phyloP scores from a whole-genome alignment of 208 protist genomes.

The Acanthamoeba rhysodes region DNA sequence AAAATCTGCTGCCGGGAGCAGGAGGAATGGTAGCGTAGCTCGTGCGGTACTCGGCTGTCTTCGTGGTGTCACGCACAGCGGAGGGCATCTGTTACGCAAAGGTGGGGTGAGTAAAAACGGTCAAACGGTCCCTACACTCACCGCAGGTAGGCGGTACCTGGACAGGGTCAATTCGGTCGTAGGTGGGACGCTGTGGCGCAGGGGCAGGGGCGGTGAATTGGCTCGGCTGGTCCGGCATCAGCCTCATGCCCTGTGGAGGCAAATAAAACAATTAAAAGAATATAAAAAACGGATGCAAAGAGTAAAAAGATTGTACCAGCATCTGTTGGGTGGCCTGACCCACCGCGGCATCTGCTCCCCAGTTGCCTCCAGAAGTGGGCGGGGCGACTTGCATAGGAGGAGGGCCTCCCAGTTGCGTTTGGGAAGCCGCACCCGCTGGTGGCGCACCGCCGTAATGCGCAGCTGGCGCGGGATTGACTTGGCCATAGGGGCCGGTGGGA shows the following conservation, averaged over 20 bases:
- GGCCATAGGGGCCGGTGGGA: not conserved
- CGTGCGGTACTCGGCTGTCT: not conserved
- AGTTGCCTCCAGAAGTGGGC: not conserved
- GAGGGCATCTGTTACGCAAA: not conserved
- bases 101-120: too few species aligned
- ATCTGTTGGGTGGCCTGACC: slow-evolving; percentile 4
- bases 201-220: not conserved
- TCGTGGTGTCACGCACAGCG: not conserved
- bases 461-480: not conserved
- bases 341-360: not conserved
- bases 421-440: too few species aligned
- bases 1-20: slow-evolving; percentile 19
- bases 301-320: not conserved
- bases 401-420: not conserved
- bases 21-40: slow-evolving; percentile 13
- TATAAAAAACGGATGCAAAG: not conserved
- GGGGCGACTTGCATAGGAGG: not conserved
- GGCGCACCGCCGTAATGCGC: too few species aligned
- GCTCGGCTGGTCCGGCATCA: not conserved
- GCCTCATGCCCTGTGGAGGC: not conserved
- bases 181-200: not conserved
- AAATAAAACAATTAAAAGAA: not conserved
- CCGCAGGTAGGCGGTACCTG: not conserved
- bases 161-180: not conserved
- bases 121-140: too few species aligned